These are phyloP conservation scores for Linnemannia hyalina DNA, from an alignment of 192 early-diverging fungal genomes.

Conservation along the genomic window DNA sequence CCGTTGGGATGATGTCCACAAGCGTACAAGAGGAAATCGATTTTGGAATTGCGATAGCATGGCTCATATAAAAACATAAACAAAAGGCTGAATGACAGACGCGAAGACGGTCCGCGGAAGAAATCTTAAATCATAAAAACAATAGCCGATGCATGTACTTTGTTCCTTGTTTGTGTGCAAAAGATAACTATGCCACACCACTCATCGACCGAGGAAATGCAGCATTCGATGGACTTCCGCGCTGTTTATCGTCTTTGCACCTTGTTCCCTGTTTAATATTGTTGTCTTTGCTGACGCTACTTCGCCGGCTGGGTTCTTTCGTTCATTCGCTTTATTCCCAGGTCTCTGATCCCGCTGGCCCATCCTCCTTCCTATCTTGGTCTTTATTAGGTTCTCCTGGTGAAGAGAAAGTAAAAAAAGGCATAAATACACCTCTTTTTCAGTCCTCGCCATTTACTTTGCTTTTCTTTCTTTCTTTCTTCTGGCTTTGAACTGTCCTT, in stretches of 20 bases:
- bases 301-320: background rate
- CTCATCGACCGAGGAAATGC: background rate
- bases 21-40: background rate
- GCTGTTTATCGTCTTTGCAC: background rate
- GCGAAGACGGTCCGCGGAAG: background rate
- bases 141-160: background rate
- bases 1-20: background rate
- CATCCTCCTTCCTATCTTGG: conserved; percentile 9
- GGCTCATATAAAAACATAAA: background rate
- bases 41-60: background rate
- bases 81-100: background rate
- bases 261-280: too few species aligned
- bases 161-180: background rate
- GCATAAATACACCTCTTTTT: background rate
- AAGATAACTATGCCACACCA: background rate
- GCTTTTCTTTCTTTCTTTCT: background rate
- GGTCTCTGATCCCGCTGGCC: conserved; percentile 1
- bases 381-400: background rate
- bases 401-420: background rate
- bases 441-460: background rate
- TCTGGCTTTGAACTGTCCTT: background rate
- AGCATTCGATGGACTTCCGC: background rate
- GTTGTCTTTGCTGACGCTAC: background rate
- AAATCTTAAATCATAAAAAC: background rate
- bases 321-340: background rate